These are phyloP conservation scores for Xylaria sp. DNA, from an alignment of 2,329 filamentous ascomycete genomes.

Conservation along the genomic window DNA sequence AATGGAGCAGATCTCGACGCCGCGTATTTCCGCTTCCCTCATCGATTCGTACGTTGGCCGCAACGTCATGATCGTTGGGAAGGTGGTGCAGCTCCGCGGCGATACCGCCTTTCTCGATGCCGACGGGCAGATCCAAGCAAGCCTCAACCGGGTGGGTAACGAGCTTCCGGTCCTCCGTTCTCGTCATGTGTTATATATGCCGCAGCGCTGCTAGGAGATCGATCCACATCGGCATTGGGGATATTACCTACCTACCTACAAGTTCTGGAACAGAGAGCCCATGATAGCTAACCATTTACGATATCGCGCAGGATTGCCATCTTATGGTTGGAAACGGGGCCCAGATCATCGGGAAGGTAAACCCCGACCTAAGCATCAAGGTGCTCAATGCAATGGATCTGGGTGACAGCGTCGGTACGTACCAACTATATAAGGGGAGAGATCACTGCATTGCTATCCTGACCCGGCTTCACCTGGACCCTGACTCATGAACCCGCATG, in stretches of 20 bases:
- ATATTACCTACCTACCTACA: too few species aligned
- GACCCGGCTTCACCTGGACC: background rate
- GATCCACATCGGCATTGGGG: background rate
- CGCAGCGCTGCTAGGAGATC: background rate
- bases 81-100: conserved; percentile 79
- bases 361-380: conserved; percentile 71
- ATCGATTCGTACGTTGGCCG: conserved; percentile 74
- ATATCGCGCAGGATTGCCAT: conserved; percentile 68
- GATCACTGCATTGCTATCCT: background rate
- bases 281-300: too few species aligned
- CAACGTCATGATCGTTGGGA: conserved; percentile 84
- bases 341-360: conserved; percentile 81
- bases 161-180: background rate
- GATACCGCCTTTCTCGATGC: conserved; percentile 81
- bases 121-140: conserved; percentile 73
- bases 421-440: background rate
- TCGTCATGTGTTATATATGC: too few species aligned
- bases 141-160: conserved; percentile 69
- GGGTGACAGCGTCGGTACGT: conserved; percentile 69
- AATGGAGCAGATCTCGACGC: conserved; percentile 74
- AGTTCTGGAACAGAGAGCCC: too few species aligned
- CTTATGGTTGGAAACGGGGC: conserved; percentile 70
- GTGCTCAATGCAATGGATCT: conserved; percentile 72
- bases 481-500: background rate
- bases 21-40: conserved; percentile 80